Evolutionary conservation across 371 early-diverging fungal genomes (phyloP), one percentile per base, ranked within the genome.

Genomic region (Nosema muscidifuracis): DNA sequence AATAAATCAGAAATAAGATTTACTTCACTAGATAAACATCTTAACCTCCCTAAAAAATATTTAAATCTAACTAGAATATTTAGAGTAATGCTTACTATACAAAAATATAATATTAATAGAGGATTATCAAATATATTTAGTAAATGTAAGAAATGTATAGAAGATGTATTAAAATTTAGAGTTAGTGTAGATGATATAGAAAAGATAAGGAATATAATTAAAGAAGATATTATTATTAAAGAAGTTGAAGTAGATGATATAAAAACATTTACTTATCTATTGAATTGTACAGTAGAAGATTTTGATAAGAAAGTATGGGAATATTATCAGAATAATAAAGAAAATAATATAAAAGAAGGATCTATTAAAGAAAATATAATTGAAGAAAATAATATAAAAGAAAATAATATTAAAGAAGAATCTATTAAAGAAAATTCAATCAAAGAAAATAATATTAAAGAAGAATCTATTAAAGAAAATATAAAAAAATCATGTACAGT

Each of bases 231-330:
- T n/a, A 44, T 16, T 3, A 60, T 77, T 56, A 72, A 62, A 40
- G 53, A 18, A 40, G 47, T 77, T 34, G 60, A 50, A 30, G 26
- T 73, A 1, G 30, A 66, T 15, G 65, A 67, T 15, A 38, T 60
- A n/a, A 61, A 63, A 9, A 73, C 73, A 12, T 77, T 73, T 69
- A 70, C 65, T 28, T 61, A 74, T 65, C 43, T 65, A 30, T 15
- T 77, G 18, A 6, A 20, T 13, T 36, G 62, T 28, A 58, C 22
- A 22, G 20, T 12, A 15, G 56, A 57, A 10, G 65, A 67, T 12
- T 64, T 77, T 31, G 68, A 77, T 31, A 65, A 58, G 20, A 56
- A 6, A 34, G 33, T 77, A 24, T 43, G 31, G 40, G 57, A 56
- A 22, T 60, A 57, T 65, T 60, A 40, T 20, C 44, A 55, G 33